These are phyloP conservation scores for Terfezia claveryi DNA, from an alignment of 495 filamentous ascomycete genomes.

Conservation along the genomic window DNA sequence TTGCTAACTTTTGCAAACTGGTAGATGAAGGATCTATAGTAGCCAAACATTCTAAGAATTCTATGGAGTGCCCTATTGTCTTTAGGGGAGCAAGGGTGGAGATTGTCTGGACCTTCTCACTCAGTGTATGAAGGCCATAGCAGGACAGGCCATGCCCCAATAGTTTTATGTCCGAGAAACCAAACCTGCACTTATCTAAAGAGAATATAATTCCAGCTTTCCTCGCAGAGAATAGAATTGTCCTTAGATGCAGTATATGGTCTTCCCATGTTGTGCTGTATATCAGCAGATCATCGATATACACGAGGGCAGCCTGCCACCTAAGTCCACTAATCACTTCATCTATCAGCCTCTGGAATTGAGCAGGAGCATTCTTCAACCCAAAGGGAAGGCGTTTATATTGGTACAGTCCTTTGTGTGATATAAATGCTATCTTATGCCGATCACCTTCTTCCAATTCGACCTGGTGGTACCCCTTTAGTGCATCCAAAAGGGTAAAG, in stretches of 20 bases:
- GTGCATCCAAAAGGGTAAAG: neutral
- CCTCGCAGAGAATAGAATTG: neutral
- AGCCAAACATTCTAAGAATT: conserved; percentile 2
- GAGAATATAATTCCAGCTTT: neutral
- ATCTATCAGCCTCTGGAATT: conserved; percentile 3
- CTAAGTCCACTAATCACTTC: neutral
- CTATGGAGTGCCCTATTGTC: neutral
- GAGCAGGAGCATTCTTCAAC: neutral
- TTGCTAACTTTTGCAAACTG: neutral
- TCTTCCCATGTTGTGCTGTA: neutral
- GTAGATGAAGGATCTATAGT: conserved; percentile 1
- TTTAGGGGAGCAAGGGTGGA: neutral
- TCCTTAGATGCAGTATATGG: neutral
- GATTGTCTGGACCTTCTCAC: conserved; percentile 1
- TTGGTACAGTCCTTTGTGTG: neutral
- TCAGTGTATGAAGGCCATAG: conserved; percentile 1
- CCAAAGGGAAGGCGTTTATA: neutral
- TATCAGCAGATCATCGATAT: neutral
- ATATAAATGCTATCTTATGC: too few species aligned
- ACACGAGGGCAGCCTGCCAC: conserved; percentile 1
- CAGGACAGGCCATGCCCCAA: neutral
- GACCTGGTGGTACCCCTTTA: neutral
- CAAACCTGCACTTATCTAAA: neutral
- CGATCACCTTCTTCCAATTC: neutral
- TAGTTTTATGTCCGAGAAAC: neutral